These are phyloP conservation scores for Fragilariopsis cylindrus DNA, from an alignment of 108 stramenopile species.

Conservation along the genomic window DNA sequence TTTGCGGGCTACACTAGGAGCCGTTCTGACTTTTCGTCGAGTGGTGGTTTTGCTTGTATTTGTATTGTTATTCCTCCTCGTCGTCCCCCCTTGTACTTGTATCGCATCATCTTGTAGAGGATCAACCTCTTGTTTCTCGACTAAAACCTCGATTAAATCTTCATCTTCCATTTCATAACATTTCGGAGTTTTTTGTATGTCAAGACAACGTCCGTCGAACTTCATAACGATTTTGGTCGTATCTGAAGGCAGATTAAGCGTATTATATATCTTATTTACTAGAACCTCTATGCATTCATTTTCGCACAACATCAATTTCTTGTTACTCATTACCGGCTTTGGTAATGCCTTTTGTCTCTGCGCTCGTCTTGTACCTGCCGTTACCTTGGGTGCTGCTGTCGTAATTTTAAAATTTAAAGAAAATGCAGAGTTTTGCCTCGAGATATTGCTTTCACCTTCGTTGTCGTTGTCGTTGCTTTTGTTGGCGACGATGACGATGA, in stretches of 20 bases:
- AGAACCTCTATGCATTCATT: not conserved
- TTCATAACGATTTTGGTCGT: conserved; percentile 6
- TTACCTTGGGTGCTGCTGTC: not conserved
- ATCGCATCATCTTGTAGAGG: too few species aligned
- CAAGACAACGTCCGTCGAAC: conserved; percentile 51
- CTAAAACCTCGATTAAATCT: conserved; percentile 61
- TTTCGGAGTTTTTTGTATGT: conserved; percentile 32
- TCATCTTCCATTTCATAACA: conserved; percentile 51
- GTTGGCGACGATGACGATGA: conserved; percentile 11
- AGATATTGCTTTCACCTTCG: not conserved
- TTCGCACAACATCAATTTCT: not conserved
- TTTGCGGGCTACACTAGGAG: too few species aligned
- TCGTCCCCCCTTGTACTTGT: too few species aligned
- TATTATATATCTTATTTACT: not conserved
- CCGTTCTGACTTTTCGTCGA: too few species aligned
- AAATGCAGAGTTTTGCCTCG: conserved; percentile 5
- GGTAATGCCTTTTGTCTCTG: not conserved
- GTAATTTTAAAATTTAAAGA: not conserved
- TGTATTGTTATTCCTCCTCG: too few species aligned
- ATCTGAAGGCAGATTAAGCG: not conserved
- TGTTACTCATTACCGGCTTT: conserved; percentile 12
- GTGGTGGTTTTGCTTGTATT: too few species aligned
- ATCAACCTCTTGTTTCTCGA: conserved; percentile 1
- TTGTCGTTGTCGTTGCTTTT: conserved; percentile 2
- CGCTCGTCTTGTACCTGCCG: not conserved